A percentile compares a stretch with the other conserved stretches of the same genome.
These are phyloP conservation scores for Coniochaeta sp. DNA, from an alignment of 2,329 filamentous ascomycete species.

Conservation along the genomic window DNA sequence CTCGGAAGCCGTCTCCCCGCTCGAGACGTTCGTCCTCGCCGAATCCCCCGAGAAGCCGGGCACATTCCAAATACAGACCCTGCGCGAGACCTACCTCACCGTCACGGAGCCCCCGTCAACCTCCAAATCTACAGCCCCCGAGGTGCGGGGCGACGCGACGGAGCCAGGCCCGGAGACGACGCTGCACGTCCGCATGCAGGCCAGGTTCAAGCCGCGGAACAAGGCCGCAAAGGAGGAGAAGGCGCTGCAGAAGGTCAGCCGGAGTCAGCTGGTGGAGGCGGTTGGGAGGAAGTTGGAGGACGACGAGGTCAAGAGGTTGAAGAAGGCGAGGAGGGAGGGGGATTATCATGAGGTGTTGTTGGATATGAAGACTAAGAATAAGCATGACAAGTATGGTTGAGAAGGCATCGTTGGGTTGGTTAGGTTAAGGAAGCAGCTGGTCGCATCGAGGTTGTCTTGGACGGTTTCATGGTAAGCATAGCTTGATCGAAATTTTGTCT, in stretches of 20 bases:
- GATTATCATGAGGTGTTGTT: constrained; percentile 84
- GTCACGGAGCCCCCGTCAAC: constrained; percentile 48
- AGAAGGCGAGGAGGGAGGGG: constrained; percentile 76
- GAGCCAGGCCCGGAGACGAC: constrained; percentile 62
- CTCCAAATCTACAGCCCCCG: constrained; percentile 43
- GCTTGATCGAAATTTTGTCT: not conserved
- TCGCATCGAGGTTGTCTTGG: not conserved
- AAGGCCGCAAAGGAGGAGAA: constrained; percentile 78
- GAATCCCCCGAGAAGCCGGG: constrained; percentile 57
- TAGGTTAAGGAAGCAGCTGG: not conserved
- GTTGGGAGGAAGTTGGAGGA: constrained; percentile 73
- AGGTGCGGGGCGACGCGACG: constrained; percentile 71
- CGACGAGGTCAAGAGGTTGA: constrained; percentile 77
- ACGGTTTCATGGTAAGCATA: not conserved
- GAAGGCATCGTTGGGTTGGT: not conserved
- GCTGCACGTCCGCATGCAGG: constrained; percentile 85
- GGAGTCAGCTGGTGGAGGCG: constrained; percentile 75
- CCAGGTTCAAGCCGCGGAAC: constrained; percentile 80
- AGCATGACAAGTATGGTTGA: constrained; percentile 77
- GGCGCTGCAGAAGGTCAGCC: constrained; percentile 76
- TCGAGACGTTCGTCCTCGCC: constrained; percentile 74
- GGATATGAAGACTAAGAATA: constrained; percentile 83
- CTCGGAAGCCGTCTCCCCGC: constrained; percentile 72
- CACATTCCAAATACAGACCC: constrained; percentile 69
- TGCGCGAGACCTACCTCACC: constrained; percentile 63